phyloP scores from a whole-genome alignment of 2,329 filamentous ascomycete species.

The Whalleya microplaca region DNA sequence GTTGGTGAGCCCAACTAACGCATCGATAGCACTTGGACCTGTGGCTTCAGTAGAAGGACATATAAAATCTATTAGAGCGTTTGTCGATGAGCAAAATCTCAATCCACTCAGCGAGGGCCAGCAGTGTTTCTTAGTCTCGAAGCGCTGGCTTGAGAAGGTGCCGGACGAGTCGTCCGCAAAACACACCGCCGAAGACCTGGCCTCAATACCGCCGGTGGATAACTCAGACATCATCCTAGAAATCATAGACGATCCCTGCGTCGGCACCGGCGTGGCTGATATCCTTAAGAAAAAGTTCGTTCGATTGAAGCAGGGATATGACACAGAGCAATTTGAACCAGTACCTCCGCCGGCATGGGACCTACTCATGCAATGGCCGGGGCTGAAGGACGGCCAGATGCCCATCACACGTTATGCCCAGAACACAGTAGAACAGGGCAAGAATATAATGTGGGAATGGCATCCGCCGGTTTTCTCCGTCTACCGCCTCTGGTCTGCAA shows the following conservation, averaged over 20 bases:
- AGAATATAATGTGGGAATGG: constrained; percentile 79
- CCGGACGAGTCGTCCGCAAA: constrained; percentile 65
- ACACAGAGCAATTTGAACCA: constrained; percentile 74
- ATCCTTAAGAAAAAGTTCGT: constrained; percentile 61
- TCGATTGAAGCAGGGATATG: constrained; percentile 70
- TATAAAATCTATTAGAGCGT: constrained; percentile 69
- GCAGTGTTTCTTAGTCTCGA: constrained; percentile 77
- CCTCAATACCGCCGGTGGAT: constrained; percentile 76
- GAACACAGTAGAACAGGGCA: constrained; percentile 64
- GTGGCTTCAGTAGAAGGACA: constrained; percentile 65
- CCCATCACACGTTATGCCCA: constrained; percentile 78
- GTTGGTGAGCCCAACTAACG: constrained; percentile 12
- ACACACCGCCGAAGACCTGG: constrained; percentile 60
- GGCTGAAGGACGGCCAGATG: constrained; percentile 68
- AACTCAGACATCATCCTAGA: constrained; percentile 80
- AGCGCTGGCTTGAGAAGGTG: constrained; percentile 76
- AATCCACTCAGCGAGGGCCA: constrained; percentile 69
- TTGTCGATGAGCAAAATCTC: constrained; percentile 58
- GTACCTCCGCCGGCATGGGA: constrained; percentile 83
- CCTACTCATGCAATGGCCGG: constrained; percentile 81
- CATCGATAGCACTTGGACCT: constrained; percentile 23
- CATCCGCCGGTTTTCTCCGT: constrained; percentile 85
- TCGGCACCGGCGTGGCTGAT: constrained; percentile 38
- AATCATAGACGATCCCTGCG: constrained; percentile 52
- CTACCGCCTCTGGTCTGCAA: constrained; percentile 72